Evolutionary conservation across 2,329 filamentous ascomycete species (phyloP).

Genomic region (Colletotrichum coccodes): DNA sequence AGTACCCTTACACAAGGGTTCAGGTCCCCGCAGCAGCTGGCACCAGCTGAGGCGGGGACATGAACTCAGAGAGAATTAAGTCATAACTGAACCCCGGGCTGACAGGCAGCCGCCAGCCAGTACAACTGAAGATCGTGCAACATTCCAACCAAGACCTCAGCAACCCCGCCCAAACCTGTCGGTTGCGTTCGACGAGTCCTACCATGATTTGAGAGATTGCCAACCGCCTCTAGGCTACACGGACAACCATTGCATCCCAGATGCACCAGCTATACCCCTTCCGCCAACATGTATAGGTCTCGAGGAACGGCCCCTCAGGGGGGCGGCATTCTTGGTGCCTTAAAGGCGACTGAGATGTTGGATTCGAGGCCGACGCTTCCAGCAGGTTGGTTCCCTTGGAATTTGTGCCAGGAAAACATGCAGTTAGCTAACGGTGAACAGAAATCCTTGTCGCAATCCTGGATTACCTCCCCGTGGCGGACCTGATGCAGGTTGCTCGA

Average conservation of each 20-base stretch:
- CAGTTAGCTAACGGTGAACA: conserved; percentile 42
- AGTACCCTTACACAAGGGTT: neutral
- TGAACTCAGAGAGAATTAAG: conserved; percentile 6
- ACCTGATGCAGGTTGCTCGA: conserved; percentile 86
- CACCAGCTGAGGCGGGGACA: conserved; percentile 26
- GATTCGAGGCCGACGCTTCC: conserved; percentile 82
- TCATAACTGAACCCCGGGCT: conserved; percentile 4
- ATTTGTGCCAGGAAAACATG: conserved; percentile 8
- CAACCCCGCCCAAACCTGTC: conserved; percentile 16
- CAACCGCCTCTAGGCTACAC: conserved; percentile 4
- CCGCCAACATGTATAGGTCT: conserved; percentile 54
- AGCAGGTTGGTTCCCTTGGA: conserved; percentile 67
- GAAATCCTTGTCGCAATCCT: conserved; percentile 91
- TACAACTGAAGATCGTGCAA: conserved; percentile 10
- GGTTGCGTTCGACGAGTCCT: neutral
- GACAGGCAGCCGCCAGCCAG: conserved; percentile 16
- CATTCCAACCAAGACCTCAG: conserved; percentile 17
- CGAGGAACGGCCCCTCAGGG: conserved; percentile 52
- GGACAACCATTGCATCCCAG: conserved; percentile 1
- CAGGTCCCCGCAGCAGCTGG: conserved; percentile 15
- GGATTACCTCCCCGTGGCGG: conserved; percentile 86
- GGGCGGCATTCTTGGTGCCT: conserved; percentile 75
- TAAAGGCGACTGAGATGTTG: conserved; percentile 84
- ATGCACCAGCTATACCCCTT: conserved; percentile 17
- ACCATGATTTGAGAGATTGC: conserved; percentile 15